A percentile compares a stretch with the other conserved stretches of the same genome.
These are phyloP conservation scores for Gonapodya sp. DNA, from an alignment of 192 early-diverging fungal genomes.

Conservation along the genomic window DNA sequence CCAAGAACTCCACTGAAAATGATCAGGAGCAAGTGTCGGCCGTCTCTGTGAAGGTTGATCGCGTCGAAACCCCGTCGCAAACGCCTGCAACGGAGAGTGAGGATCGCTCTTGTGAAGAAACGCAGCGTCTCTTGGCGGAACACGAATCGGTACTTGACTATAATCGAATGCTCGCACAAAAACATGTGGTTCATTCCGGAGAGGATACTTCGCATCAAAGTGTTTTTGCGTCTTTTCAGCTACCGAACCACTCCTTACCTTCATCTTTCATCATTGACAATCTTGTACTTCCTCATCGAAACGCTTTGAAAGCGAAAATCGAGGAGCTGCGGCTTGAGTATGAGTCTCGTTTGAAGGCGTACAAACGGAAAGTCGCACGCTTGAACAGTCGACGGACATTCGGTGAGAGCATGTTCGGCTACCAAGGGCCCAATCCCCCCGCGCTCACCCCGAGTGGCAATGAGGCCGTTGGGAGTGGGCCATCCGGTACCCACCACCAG, in stretches of 20 bases:
- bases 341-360: not conserved
- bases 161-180: not conserved
- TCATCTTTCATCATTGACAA: not conserved
- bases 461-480: not conserved
- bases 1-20: not conserved
- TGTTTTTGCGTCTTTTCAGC: not conserved
- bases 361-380: not conserved
- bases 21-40: no score
- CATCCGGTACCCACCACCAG: not conserved
- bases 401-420: not conserved
- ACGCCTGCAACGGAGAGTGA: not conserved
- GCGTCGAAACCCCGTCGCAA: not conserved
- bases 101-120: not conserved
- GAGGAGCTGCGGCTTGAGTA: not conserved
- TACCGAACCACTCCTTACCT: not conserved
- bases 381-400: not conserved
- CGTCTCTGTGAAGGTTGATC: no score
- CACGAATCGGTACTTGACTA: not conserved
- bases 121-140: not conserved
- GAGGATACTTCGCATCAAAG: no score
- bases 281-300: not conserved
- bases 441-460: not conserved
- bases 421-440: not conserved
- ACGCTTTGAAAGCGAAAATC: not conserved
- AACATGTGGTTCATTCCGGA: no score